These are phyloP conservation scores for Fusarium falciforme DNA, from an alignment of 2,329 filamentous ascomycete genomes.

Conservation along the genomic window DNA sequence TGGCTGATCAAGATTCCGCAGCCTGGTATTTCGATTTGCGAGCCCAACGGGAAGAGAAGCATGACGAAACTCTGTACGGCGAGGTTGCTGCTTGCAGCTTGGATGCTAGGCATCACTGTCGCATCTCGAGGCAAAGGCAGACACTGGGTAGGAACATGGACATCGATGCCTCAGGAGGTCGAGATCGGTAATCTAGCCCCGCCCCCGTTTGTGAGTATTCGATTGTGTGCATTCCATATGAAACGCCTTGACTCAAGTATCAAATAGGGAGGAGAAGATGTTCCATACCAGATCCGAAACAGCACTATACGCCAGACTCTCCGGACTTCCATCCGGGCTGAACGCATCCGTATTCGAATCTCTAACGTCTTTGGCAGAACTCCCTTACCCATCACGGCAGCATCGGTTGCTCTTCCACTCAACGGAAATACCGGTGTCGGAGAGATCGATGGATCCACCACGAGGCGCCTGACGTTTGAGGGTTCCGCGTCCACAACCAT, in stretches of 20 bases:
- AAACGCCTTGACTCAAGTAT: background rate
- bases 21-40: background rate
- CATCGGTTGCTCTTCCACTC: constrained; percentile 13
- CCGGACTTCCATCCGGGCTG: constrained; percentile 18
- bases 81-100: constrained; percentile 7
- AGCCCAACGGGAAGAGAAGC: background rate
- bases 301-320: constrained; percentile 28
- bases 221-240: background rate
- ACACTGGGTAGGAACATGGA: constrained; percentile 33
- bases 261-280: constrained; percentile 17
- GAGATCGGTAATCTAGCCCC: constrained; percentile 26
- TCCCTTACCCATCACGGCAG: constrained; percentile 14
- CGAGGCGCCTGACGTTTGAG: constrained; percentile 10
- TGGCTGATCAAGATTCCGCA: background rate
- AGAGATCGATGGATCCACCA: constrained; percentile 13
- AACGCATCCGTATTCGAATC: constrained; percentile 19
- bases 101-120: background rate
- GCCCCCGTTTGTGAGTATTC: constrained; percentile 23
- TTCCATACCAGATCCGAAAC: constrained; percentile 19
- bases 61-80: background rate
- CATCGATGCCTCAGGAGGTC: constrained; percentile 29
- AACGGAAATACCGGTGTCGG: constrained; percentile 17
- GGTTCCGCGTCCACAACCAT: constrained; percentile 17
- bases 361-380: constrained; percentile 33
- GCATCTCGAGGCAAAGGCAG: constrained; percentile 5